These are phyloP conservation scores for Limonium bicolor DNA, from an alignment of 148 eudicot genomes.

Conservation along the genomic window DNA sequence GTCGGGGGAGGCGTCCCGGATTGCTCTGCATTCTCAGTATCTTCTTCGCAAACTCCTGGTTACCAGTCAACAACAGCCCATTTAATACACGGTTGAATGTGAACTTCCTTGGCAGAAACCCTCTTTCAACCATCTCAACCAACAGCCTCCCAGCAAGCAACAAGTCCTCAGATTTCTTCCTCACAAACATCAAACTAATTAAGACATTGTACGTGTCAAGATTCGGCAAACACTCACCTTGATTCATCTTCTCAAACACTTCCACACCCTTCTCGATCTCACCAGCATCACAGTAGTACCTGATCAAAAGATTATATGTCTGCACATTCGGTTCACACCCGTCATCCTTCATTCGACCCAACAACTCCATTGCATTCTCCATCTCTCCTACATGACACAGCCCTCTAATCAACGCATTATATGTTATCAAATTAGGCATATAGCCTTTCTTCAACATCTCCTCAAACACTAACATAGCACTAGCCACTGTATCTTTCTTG, in stretches of 20 bases:
- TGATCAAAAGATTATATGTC: constrained; percentile 62
- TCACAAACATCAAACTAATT: constrained; percentile 61
- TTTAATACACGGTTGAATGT: constrained; percentile 64
- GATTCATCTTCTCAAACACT: constrained; percentile 52
- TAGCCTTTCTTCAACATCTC: constrained; percentile 81
- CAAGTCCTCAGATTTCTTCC: constrained; percentile 74
- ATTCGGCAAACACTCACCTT: constrained; percentile 69
- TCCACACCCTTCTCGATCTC: constrained; percentile 75
- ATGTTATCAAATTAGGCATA: constrained; percentile 57
- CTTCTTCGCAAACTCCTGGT: constrained; percentile 79
- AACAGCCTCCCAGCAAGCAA: constrained; percentile 71
- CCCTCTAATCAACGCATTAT: constrained; percentile 68
- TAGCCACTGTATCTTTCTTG: constrained; percentile 71
- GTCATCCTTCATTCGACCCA: constrained; percentile 57
- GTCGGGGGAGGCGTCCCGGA: constrained; percentile 52
- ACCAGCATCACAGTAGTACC: constrained; percentile 69
- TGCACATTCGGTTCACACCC: constrained; percentile 74
- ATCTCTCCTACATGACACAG: constrained; percentile 57
- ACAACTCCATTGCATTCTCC: constrained; percentile 50
- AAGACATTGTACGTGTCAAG: constrained; percentile 82
- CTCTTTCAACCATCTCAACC: constrained; percentile 76
- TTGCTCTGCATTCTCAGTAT: constrained; percentile 64
- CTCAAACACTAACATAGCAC: constrained; percentile 39
- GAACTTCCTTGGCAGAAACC: constrained; percentile 57
- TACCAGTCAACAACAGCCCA: constrained; percentile 79